Evolutionary conservation across 2,329 filamentous ascomycete species (phyloP).

Genomic region (Triangularia setosa): DNA sequence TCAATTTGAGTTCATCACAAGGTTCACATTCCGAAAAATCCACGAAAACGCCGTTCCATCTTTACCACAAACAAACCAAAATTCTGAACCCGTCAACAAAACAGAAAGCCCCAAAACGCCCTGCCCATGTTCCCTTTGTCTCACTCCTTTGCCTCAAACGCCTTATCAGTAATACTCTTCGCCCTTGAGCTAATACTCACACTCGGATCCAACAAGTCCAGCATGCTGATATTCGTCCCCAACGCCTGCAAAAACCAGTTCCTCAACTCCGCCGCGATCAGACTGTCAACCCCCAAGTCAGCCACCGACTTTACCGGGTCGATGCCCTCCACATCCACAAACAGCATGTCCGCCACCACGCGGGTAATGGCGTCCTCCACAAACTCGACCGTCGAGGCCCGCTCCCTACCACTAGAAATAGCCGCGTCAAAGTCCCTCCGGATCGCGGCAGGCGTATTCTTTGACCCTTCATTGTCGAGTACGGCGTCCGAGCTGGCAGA

Average conservation of each 20-base stretch:
- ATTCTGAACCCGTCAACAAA: too few relatives aligned
- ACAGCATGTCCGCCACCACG: conserved; percentile 24
- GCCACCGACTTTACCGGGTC: conserved; percentile 21
- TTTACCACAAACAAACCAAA: too few relatives aligned
- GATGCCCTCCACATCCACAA: conserved; percentile 22
- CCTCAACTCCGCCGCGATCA: conserved; percentile 30
- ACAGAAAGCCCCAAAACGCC: neutral
- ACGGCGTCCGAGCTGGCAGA: neutral
- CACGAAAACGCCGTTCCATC: too few relatives aligned
- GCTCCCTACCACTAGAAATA: conserved; percentile 7
- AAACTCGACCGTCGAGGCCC: conserved; percentile 14
- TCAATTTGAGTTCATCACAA: too few relatives aligned
- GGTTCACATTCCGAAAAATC: too few relatives aligned
- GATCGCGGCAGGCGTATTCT: neutral
- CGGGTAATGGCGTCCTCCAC: neutral
- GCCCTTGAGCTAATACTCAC: neutral
- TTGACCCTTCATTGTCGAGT: neutral
- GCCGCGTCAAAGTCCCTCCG: conserved; percentile 13
- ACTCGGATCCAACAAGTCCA: conserved; percentile 23
- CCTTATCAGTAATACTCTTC: conserved; percentile 1
- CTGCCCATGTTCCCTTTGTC: neutral
- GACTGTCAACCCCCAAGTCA: conserved; percentile 28
- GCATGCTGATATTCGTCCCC: conserved; percentile 20
- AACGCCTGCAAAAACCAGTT: conserved; percentile 27
- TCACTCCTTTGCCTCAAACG: neutral